These are phyloP conservation scores for Aspergillus neotritici DNA, from an alignment of 2,329 filamentous ascomycete species.

Conservation along the genomic window DNA sequence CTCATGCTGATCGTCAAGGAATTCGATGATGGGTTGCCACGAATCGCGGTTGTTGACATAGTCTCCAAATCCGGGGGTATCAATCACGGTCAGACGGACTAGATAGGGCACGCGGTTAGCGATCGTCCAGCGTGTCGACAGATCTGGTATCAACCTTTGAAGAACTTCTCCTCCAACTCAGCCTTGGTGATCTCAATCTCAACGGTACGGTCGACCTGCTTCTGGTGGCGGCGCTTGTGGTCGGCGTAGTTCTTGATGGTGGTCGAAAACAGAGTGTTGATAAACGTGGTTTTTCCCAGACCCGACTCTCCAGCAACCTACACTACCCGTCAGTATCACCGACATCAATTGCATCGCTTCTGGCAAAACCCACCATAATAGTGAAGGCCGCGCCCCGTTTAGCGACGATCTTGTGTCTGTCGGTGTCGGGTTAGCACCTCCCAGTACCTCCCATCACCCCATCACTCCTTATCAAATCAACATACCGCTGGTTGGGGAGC, in stretches of 20 bases:
- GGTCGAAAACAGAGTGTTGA: conserved; percentile 99
- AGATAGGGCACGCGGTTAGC: conserved; percentile 20
- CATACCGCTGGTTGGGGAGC: conserved; percentile 65
- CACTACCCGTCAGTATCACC: conserved; percentile 21
- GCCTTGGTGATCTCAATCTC: conserved; percentile 99
- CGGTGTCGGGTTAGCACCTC: conserved; percentile 21
- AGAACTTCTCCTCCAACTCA: conserved; percentile 99
- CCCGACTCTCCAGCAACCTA: conserved; percentile 98
- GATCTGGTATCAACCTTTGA: conserved; percentile 68
- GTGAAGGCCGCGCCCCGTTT: conserved; percentile 95
- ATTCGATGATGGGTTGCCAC: conserved; percentile 99
- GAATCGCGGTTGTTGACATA: conserved; percentile 99
- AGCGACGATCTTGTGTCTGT: conserved; percentile 65
- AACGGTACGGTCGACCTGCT: conserved; percentile 99
- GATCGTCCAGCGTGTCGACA: not conserved
- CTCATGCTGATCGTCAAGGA: conserved; percentile 99
- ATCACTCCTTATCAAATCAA: conserved; percentile 37
- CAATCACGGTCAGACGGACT: conserved; percentile 98
- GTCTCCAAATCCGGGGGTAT: conserved; percentile 97
- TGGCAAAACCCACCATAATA: conserved; percentile 73
- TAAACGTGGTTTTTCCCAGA: conserved; percentile 98
- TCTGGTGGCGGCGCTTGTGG: conserved; percentile 97
- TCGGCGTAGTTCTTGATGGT: conserved; percentile 99
- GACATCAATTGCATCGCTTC: not conserved
- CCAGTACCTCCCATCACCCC: conserved; percentile 4